Percentiles rank a stretch among this genome's conserved stretches.
phyloP scores from a whole-genome alignment of 2,329 filamentous ascomycete genomes.

The Teratosphaeriaceae sp. region DNA sequence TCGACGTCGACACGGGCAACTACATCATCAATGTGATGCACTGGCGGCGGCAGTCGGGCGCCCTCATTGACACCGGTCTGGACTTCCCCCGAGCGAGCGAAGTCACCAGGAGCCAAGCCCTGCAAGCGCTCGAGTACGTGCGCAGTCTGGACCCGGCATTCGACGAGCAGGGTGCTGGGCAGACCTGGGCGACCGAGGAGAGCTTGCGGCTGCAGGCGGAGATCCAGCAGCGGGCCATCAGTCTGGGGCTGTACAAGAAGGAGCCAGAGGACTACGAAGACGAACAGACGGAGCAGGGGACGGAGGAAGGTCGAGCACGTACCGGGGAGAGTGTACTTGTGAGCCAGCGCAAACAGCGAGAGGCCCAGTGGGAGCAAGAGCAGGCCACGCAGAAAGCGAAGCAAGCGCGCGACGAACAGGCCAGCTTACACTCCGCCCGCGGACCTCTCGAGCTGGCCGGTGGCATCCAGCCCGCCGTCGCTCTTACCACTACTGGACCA shows the following conservation, averaged over 20 bases:
- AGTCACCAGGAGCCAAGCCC: constrained; percentile 22
- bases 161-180: constrained; percentile 29
- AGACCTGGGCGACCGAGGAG: constrained; percentile 30
- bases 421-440: constrained; percentile 15
- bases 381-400: constrained; percentile 16
- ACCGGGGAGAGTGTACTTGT: constrained; percentile 24
- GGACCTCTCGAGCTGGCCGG: constrained; percentile 26
- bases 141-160: constrained; percentile 25
- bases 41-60: constrained; percentile 30
- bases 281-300: constrained; percentile 21
- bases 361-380: constrained; percentile 23
- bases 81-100: constrained; percentile 22
- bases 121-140: constrained; percentile 28
- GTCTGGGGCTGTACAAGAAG: constrained; percentile 29
- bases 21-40: constrained; percentile 32
- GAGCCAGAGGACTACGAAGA: constrained; percentile 12
- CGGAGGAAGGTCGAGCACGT: constrained; percentile 19
- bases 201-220: constrained; percentile 22
- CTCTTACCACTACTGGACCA: constrained; percentile 9
- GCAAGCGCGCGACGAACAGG: constrained; percentile 14
- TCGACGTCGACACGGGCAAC: constrained; percentile 28
- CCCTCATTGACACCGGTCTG: constrained; percentile 30
- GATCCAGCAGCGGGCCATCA: constrained; percentile 25
- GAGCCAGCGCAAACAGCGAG: constrained; percentile 21
- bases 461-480: constrained; percentile 22